Conservation (phyloP, 208 protist species). For the Trypanosoma platydactyli region DNA sequence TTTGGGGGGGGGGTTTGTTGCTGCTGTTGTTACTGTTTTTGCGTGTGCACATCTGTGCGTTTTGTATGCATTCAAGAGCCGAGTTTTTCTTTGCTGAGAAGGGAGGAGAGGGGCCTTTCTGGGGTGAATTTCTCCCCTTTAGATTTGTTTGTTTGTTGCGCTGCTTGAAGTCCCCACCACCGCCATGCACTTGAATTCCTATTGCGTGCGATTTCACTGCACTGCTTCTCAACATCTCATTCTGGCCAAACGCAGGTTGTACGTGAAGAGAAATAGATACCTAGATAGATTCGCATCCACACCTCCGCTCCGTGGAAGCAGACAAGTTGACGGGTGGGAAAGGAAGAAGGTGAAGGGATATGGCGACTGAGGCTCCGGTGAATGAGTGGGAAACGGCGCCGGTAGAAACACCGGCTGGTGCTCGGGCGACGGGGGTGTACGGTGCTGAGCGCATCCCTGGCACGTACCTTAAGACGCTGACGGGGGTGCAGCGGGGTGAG, state of each 20-base stretch:
- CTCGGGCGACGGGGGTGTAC: constrained; percentile 57
- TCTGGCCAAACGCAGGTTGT: not conserved
- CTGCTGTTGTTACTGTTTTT: too few species aligned
- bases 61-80: too few species aligned
- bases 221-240: not conserved
- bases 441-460: constrained; percentile 65
- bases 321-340: not conserved
- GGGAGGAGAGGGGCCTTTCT: too few species aligned
- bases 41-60: too few species aligned
- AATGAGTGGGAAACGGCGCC: constrained; percentile 28
- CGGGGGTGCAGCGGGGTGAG: constrained; percentile 73
- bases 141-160: too few species aligned
- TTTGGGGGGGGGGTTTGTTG: not conserved
- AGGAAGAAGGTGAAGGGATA: not conserved
- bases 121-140: too few species aligned
- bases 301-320: not conserved
- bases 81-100: too few species aligned
- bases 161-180: too few species aligned
- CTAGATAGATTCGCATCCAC: not conserved
- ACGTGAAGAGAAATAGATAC: too few species aligned
- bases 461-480: constrained; percentile 69
- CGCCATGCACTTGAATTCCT: too few species aligned
- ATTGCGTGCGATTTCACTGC: too few species aligned
- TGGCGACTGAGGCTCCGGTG: constrained; percentile 18
- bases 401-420: not conserved